Conservation (phyloP, 352 stramenopile genomes). For the Phytophthora ohioensis region DNA sequence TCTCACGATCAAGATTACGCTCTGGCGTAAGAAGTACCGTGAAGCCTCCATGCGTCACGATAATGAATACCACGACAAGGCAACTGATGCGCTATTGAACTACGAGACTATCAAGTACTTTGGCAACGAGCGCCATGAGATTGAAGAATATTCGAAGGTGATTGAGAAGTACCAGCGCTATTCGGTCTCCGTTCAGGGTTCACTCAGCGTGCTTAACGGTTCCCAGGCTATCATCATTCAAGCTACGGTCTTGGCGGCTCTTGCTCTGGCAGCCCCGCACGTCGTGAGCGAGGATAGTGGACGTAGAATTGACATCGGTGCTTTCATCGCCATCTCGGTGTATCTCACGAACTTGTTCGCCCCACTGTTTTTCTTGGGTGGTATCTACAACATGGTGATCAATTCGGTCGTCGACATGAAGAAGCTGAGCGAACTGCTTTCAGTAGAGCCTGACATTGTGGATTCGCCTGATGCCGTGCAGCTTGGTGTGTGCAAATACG, state of each 20-base stretch:
- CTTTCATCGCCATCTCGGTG: constrained; percentile 96
- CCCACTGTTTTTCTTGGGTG: constrained; percentile 97
- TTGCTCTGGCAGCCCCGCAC: constrained; percentile 74
- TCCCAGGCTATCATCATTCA: constrained; percentile 91
- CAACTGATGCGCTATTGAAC: constrained; percentile 97
- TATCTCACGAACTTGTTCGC: constrained; percentile 97
- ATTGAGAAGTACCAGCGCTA: constrained; percentile 95
- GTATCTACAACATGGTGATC: constrained; percentile 91
- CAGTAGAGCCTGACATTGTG: constrained; percentile 94
- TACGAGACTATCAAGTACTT: constrained; percentile 99
- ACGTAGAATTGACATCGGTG: constrained; percentile 90
- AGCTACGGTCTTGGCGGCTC: constrained; percentile 65
- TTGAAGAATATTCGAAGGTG: constrained; percentile 90
- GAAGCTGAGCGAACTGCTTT: constrained; percentile 97
- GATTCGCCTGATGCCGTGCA: constrained; percentile 89
- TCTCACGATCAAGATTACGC: constrained; percentile 96
- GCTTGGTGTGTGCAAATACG: constrained; percentile 82
- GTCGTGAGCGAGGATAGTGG: constrained; percentile 77
- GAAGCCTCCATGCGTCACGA: constrained; percentile 94
- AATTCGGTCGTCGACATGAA: constrained; percentile 97
- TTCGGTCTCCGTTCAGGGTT: constrained; percentile 94
- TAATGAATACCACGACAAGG: constrained; percentile 98
- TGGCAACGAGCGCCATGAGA: constrained; percentile 94
- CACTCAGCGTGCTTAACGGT: constrained; percentile 95
- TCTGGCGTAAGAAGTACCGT: constrained; percentile 98